phyloP scores from a whole-genome alignment of 164 flowering plant species.

The Macadamia tetraphylla region DNA sequence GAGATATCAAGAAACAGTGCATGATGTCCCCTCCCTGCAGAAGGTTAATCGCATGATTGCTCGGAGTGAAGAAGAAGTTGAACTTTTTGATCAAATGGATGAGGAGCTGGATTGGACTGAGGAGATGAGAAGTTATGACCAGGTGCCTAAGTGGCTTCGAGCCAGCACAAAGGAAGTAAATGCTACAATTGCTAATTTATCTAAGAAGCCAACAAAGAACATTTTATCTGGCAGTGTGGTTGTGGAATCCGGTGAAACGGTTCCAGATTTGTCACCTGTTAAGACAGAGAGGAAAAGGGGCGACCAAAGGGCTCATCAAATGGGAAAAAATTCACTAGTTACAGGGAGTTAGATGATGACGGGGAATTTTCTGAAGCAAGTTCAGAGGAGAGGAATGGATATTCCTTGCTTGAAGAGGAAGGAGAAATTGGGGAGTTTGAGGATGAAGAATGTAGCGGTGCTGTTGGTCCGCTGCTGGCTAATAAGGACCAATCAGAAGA shows the following conservation, averaged over 20 bases:
- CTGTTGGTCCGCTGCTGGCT: constrained; percentile 34
- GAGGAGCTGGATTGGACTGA: constrained; percentile 88
- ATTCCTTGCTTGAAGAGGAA: constrained; percentile 71
- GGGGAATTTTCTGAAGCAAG: constrained; percentile 83
- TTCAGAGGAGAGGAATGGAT: constrained; percentile 70
- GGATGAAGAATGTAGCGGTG: constrained; percentile 69
- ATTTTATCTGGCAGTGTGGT: constrained; percentile 29
- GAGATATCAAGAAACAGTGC: constrained; percentile 90
- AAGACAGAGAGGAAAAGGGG: constrained; percentile 65
- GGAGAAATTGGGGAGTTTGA: constrained; percentile 81
- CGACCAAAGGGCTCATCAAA: constrained; percentile 50
- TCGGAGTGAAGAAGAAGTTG: constrained; percentile 90
- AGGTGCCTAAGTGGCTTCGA: constrained; percentile 97
- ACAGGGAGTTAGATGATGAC: constrained; percentile 88
- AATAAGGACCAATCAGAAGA: constrained; percentile 27
- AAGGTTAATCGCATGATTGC: constrained; percentile 98
- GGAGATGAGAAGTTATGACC: constrained; percentile 76
- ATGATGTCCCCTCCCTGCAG: constrained; percentile 92
- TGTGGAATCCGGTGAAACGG: constrained; percentile 42
- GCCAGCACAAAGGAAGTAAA: constrained; percentile 74
- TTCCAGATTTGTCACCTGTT: constrained; percentile 33
- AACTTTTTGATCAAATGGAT: constrained; percentile 96
- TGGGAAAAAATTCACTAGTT: constrained; percentile 48
- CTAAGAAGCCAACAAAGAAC: constrained; percentile 72
- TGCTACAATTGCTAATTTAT: constrained; percentile 53